Evolutionary conservation across 139 green algal genomes (phyloP), one percentile per base, ranked within the genome.

Genomic region (Microglena sp.): DNA sequence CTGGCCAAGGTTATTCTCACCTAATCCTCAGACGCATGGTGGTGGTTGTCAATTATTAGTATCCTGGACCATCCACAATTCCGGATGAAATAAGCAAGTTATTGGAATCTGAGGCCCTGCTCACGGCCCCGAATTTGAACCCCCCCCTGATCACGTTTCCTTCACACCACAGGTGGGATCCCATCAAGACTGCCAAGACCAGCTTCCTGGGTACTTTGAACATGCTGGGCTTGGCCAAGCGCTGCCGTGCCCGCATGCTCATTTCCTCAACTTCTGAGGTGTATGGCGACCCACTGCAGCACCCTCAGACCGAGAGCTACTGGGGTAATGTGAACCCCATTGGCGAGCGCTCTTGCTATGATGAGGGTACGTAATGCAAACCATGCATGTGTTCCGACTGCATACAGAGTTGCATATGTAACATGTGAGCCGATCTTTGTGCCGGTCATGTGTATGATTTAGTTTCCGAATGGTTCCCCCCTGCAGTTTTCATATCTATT

Each of bases 271-370:
- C 94, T 22, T 91, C 77, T 35, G 94, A 99, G 80, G 91, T 99
- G 31, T 99, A 99, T 67, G 94, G 94, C 24, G 94, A 99, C 76
- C 94, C 94, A 2, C 75, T 97, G 64, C 62, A 98, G 84, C 94
- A 99, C 82, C 94, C 94, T 3, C 94, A 99, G 82, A 93, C 73
- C 1, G 94, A 99, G 79, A 62, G 78, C 3, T 99, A 99, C 82
- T 99, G 94, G 92, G 94, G 94, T 62, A 99, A 99, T 69, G 94
- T 99, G 26, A 99, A 99, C 79, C 82, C 82, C 56, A 99, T 98
- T 64, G 94, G 90, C 45, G 93, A 98, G 82, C 82, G 94, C 43
- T 89, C 84, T 21, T 99, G 94, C 79, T 99, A 99, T 61, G 94
- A 99, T 62, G 94, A 99, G 75, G 90, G 82, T 86, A 60, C 44